Base-by-base conservation (phyloP, 2,329 filamentous ascomycete species). In the Aschersonia sp. region DNA sequence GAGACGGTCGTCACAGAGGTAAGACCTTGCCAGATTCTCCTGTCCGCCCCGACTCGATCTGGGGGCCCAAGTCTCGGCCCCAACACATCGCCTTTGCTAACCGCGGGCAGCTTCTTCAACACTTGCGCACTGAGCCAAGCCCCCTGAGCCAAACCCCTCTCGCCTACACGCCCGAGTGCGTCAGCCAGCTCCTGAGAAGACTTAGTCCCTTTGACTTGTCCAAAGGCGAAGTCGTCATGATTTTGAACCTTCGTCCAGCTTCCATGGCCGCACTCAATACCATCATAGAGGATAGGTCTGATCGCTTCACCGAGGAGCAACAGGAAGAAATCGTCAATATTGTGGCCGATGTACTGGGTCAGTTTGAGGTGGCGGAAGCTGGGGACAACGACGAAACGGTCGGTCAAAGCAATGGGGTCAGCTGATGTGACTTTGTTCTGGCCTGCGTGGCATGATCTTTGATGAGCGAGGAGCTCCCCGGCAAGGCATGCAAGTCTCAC, bases 211-310 rank as follows among this genome's bases (percentile, higher is more conserved):
- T 74, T 60, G 71, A 77, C 44, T 70, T 85, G 48, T 76, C 77
- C 63, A 85, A 85, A 66, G 78, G 78, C 47, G 82, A 85, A 62
- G 65, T 82, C 48, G 66, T 85, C 57, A 82, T 83, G 76, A 74
- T 85, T 45, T 60, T 84, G 54, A 85, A 85, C 58, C 64, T 82
- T 43, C 72, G 81, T 9, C 82, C 82, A 0, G 68, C 70, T 29
- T 75, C 70, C 31, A 66, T 72, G 31, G 72, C 74, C 4, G 71
- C 74, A 44, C 67, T 85, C 53, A 80, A 80, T 56, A 75, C 75
- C 12, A 69, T 83, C 45, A 68, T 85, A 35, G 80, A 85, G 61
- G 79, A 85, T 53, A 75, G 82, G 67, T 70, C 75, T 49, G 68
- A 71, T 38, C 73, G 82, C 5, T 81, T 82, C 58, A 68, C 61